A percentile compares a stretch with the other conserved stretches of the same genome.
These are phyloP conservation scores for Citrullus mucosospermus DNA, from an alignment of 306 rosid species.

Conservation along the genomic window DNA sequence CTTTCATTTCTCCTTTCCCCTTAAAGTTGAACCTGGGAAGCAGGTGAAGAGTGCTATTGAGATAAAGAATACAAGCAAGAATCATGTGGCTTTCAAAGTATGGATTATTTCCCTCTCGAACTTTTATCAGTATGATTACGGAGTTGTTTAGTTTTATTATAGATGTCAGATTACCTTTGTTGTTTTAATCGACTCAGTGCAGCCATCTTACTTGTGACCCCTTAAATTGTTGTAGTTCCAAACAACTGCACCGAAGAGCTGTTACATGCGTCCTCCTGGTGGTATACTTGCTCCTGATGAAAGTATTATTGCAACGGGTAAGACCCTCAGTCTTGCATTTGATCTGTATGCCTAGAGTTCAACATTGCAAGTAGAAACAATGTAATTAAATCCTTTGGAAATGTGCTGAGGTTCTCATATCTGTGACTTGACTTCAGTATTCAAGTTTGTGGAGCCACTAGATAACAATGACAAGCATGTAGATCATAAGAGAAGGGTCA, in stretches of 20 bases:
- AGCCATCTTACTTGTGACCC: conserved; percentile 3
- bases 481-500: conserved; percentile 72
- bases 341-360: background rate
- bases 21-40: conserved; percentile 84
- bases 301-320: conserved; percentile 72
- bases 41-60: conserved; percentile 77
- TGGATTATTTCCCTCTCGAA: conserved; percentile 8
- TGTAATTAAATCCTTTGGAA: background rate
- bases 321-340: conserved; percentile 7
- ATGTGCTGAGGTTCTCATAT: conserved; percentile 9
- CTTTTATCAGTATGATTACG: background rate
- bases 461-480: conserved; percentile 58
- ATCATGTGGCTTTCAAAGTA: conserved; percentile 84
- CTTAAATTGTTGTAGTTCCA: conserved; percentile 49
- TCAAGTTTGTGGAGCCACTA: conserved; percentile 90
- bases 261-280: conserved; percentile 92
- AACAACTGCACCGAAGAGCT: conserved; percentile 94
- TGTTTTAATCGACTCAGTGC: background rate
- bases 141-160: background rate
- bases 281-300: conserved; percentile 81
- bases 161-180: background rate
- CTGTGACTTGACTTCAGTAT: conserved; percentile 41
- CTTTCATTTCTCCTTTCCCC: conserved; percentile 12
- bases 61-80: conserved; percentile 70
- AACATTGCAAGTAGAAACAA: background rate